A percentile compares a stretch with the other conserved stretches of the same genome.
These are phyloP conservation scores for Solanum tarijense DNA, from an alignment of 257 asterid species.

Conservation along the genomic window DNA sequence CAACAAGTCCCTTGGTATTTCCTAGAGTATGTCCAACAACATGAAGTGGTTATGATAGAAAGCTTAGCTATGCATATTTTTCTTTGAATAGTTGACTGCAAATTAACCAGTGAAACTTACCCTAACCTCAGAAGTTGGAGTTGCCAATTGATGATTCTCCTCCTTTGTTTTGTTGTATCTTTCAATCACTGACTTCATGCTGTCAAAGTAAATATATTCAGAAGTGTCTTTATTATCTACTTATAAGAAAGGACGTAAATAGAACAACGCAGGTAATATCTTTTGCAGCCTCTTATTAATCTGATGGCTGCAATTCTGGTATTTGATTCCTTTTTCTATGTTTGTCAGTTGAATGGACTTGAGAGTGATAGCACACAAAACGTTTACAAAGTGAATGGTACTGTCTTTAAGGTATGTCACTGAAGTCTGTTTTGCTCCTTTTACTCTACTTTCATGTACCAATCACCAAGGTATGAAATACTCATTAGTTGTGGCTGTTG, in stretches of 20 bases:
- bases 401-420: background rate
- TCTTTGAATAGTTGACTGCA: background rate
- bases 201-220: conserved; percentile 14
- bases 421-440: background rate
- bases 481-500: background rate
- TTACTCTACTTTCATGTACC: background rate
- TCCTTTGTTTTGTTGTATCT: conserved; percentile 51
- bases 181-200: conserved; percentile 61
- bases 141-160: conserved; percentile 39
- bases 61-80: background rate
- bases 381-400: background rate
- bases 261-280: background rate
- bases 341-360: background rate
- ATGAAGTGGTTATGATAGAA: background rate
- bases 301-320: background rate
- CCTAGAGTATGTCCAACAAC: background rate
- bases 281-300: background rate
- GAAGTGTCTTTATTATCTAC: background rate
- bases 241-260: background rate
- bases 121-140: conserved; percentile 67
- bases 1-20: background rate
- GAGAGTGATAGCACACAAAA: background rate
- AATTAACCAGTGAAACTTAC: conserved; percentile 19
- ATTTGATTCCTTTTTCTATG: background rate
- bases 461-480: background rate